Evolutionary conservation across 1,139 yeast species (phyloP).

Genomic region (Geotrichum carabidarum): DNA sequence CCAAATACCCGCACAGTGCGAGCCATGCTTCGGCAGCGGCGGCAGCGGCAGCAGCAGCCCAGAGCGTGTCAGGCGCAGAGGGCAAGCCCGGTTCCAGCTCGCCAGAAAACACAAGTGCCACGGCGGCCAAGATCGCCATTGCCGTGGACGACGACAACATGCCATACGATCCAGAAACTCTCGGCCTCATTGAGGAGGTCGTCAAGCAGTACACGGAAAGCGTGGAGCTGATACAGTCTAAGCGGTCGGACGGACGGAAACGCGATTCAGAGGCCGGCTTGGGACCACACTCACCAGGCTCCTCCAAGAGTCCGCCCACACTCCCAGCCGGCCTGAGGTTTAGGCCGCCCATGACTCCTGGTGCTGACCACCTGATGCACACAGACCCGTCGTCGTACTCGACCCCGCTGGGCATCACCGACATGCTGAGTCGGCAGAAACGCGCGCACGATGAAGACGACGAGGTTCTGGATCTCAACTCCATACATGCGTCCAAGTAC

Average conservation of each 20-base stretch:
- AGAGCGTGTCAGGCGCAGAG: neutral
- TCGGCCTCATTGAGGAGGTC: slow-evolving; percentile 16
- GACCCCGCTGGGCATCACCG: neutral
- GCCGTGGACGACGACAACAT: slow-evolving; percentile 11
- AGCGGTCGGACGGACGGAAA: slow-evolving; percentile 3
- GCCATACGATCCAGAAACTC: slow-evolving; percentile 18
- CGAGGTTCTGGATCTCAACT: neutral
- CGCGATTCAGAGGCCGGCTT: slow-evolving; percentile 2
- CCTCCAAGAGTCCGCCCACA: slow-evolving; percentile 1
- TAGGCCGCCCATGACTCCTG: slow-evolving; percentile 3
- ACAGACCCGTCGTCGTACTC: neutral
- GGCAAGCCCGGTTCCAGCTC: neutral
- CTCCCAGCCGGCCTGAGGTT: neutral
- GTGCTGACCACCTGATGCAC: neutral
- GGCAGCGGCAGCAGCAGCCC: neutral
- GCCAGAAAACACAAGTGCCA: neutral
- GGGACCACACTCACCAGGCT: slow-evolving; percentile 5
- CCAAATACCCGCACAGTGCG: slow-evolving; percentile 6
- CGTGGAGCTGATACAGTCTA: slow-evolving; percentile 9
- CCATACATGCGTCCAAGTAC: neutral
- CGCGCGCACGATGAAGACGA: slow-evolving; percentile 1
- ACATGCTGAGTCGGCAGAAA: neutral
- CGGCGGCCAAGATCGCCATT: neutral
- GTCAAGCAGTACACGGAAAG: slow-evolving; percentile 19
- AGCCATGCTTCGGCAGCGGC: neutral